Evolutionary conservation across 106 monocot species (phyloP), one percentile per base, ranked within the genome.

Genomic region (Dioscorea dumetorum): DNA sequence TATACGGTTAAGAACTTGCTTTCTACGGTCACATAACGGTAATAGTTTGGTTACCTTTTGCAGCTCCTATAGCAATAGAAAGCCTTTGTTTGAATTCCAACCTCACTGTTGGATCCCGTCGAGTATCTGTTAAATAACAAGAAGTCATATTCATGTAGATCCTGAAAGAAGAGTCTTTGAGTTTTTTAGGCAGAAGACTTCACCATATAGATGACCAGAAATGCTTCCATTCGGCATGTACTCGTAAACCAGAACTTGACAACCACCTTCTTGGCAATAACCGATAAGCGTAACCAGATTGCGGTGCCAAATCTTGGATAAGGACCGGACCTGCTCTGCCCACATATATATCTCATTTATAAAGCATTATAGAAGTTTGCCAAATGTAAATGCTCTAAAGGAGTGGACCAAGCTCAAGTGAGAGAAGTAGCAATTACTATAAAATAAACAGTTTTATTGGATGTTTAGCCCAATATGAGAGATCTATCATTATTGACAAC

Each of bases 11-110:
- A 54, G 2, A 18, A 19, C 15, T 54, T 54, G 54, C 54, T 54
- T 54, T 54, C 54, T 54, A 16, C 2, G 41, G 1, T 41, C 41
- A 41, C 41, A 41, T 41, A 41, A 41, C 9, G 41, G 41, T 41
- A 41, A 41, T 10, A 10, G 41, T 41, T 41, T 41, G 14, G 17
- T 59, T 70, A 83, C 90, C 90, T 85, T 90, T 90, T 69, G 90
- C 90, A 61, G 77, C 82, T 72, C 90, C 85, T 31, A 90, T 79
- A 71, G 90, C 90, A 23, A 85, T 60, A 32, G 85, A 74, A 12
- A 90, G 80, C 72, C 90, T 85, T 50, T 85, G 90, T 67, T 90
- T 90, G 59, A 90, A 90, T 60, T 90, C 90, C 28, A 90, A 70
- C 77, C 66, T 77, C 22, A 70, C 76, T 1, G 56, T 19, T 72